Evolutionary conservation across 352 stramenopile genomes (phyloP).

Genomic region (Phytopythium chamaehyphon): DNA sequence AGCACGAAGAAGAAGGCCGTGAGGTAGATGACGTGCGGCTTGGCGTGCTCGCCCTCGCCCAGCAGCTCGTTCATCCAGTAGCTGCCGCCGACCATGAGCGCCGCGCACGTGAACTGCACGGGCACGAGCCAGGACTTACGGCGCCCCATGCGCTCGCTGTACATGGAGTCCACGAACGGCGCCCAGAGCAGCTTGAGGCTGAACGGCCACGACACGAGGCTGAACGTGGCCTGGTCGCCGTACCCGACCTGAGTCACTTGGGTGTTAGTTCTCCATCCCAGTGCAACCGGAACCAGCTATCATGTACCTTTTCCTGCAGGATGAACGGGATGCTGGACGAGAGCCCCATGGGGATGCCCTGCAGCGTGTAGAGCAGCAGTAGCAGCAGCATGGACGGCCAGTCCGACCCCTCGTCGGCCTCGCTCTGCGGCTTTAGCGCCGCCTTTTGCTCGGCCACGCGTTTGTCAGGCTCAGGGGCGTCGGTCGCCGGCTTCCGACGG

Average conservation of each 20-base stretch:
- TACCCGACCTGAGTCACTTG: constrained; percentile 71
- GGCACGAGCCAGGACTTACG: constrained; percentile 98
- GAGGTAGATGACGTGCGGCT: constrained; percentile 91
- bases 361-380: constrained; percentile 97
- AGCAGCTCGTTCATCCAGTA: constrained; percentile 85
- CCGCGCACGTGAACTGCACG: constrained; percentile 94
- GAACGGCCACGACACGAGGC: constrained; percentile 97
- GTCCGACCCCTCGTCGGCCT: constrained; percentile 49
- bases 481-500: background rate
- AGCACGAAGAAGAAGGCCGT: constrained; percentile 97
- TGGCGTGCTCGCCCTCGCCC: constrained; percentile 68
- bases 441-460: constrained; percentile 9
- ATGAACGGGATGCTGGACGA: constrained; percentile 98
- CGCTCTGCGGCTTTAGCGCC: constrained; percentile 1
- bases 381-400: constrained; percentile 89
- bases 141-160: constrained; percentile 88
- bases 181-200: constrained; percentile 99
- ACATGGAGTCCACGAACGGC: constrained; percentile 95
- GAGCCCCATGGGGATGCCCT: constrained; percentile 98
- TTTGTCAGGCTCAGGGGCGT: background rate
- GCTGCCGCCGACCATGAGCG: constrained; percentile 93
- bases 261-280: too few relatives aligned
- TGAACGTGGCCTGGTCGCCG: constrained; percentile 97
- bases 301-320: constrained; percentile 94
- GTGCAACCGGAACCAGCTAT: background rate